Evolutionary conservation across 2,329 filamentous ascomycete species (phyloP).

Genomic region (Alternaria triticimaculans): DNA sequence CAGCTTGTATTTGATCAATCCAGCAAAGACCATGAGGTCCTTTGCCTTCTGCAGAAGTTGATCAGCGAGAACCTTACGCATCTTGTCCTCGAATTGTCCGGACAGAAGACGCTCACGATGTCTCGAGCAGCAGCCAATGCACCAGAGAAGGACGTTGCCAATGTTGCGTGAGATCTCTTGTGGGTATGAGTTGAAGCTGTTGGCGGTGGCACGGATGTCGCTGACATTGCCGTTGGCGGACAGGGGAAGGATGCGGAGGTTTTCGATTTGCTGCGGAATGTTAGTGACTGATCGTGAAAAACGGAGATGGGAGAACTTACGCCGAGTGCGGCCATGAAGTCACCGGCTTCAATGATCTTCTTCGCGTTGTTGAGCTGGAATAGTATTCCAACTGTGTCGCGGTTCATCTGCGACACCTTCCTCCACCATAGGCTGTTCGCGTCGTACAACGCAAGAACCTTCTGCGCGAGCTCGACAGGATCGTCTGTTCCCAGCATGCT

Average conservation of each 20-base stretch:
- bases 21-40: constrained; percentile 92
- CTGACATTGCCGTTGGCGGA: constrained; percentile 76
- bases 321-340: constrained; percentile 69
- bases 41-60: constrained; percentile 80
- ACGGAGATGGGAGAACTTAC: constrained; percentile 56
- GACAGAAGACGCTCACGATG: constrained; percentile 71
- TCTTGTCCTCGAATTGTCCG: constrained; percentile 74
- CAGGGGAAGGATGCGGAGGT: constrained; percentile 80
- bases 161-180: constrained; percentile 86
- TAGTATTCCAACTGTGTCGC: constrained; percentile 65
- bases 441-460: constrained; percentile 69
- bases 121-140: constrained; percentile 81
- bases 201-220: constrained; percentile 78
- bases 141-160: constrained; percentile 92
- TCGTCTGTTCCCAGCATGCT: constrained; percentile 73
- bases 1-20: constrained; percentile 88
- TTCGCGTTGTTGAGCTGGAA: constrained; percentile 68
- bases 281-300: background rate
- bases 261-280: constrained; percentile 69
- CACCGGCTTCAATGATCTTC: constrained; percentile 62
- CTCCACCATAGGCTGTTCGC: constrained; percentile 66
- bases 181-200: constrained; percentile 79
- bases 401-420: constrained; percentile 64
- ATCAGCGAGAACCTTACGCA: constrained; percentile 63
- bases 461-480: constrained; percentile 66